These are phyloP conservation scores for Gamarada debralockiae DNA, from an alignment of 495 filamentous ascomycete species.

Conservation along the genomic window DNA sequence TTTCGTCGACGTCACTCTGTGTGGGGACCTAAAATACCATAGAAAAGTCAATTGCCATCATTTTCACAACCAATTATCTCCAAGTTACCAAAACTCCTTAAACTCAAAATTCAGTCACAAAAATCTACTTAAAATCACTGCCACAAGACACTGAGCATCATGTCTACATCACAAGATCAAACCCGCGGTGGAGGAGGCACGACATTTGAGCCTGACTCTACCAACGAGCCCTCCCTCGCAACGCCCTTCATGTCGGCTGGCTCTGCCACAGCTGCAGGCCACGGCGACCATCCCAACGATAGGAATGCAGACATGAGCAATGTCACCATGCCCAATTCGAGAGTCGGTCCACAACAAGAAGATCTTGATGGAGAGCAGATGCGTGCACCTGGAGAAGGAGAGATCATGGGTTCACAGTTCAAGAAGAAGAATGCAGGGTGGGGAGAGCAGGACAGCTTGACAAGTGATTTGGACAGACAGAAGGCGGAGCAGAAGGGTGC, in stretches of 20 bases:
- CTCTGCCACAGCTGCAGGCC: slow-evolving; percentile 21
- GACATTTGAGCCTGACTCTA: slow-evolving; percentile 13
- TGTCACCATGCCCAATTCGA: slow-evolving; percentile 13
- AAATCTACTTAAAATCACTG: no score
- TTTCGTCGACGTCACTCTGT: background rate
- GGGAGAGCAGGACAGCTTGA: slow-evolving; percentile 23
- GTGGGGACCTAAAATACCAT: background rate
- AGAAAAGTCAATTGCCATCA: background rate
- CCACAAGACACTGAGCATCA: no score
- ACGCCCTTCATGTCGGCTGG: slow-evolving; percentile 20
- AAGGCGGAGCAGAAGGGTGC: slow-evolving; percentile 24
- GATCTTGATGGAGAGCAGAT: slow-evolving; percentile 25
- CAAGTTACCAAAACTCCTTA: no score
- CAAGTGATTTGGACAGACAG: slow-evolving; percentile 22
- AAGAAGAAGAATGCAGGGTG: slow-evolving; percentile 25
- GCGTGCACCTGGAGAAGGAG: slow-evolving; percentile 17
- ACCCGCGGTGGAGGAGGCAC: slow-evolving; percentile 15
- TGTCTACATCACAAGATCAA: slow-evolving; percentile 23
- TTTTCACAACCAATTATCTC: background rate
- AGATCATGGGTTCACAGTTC: slow-evolving; percentile 25
- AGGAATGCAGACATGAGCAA: slow-evolving; percentile 21
- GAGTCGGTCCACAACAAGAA: slow-evolving; percentile 21
- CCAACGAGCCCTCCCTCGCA: slow-evolving; percentile 9
- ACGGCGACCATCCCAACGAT: slow-evolving; percentile 22
- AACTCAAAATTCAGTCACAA: no score